A percentile compares a stretch with the other conserved stretches of the same genome.
Evolutionary conservation across 2,329 filamentous ascomycete genomes (phyloP).

Genomic region (Fusarium irregulare): DNA sequence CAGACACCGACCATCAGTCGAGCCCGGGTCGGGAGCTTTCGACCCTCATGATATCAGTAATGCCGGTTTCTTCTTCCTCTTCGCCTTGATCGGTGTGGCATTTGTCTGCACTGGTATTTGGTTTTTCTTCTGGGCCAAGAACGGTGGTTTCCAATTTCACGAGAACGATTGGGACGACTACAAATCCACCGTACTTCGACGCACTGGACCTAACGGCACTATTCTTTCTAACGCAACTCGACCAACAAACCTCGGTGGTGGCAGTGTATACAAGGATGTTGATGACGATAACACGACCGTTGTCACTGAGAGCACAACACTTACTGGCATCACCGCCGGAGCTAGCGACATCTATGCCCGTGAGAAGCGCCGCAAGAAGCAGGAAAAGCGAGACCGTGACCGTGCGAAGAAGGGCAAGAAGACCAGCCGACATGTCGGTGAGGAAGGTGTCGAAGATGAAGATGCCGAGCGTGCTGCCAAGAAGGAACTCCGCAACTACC

Average conservation of each 20-base stretch:
- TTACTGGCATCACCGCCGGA: slow-evolving; percentile 69
- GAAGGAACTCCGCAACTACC: slow-evolving; percentile 82
- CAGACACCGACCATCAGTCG: slow-evolving; percentile 45
- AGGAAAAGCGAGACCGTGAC: slow-evolving; percentile 59
- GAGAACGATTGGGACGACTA: slow-evolving; percentile 97
- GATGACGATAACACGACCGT: slow-evolving; percentile 60
- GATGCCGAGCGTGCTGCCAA: slow-evolving; percentile 71
- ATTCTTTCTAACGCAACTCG: slow-evolving; percentile 85
- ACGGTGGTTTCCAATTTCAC: slow-evolving; percentile 90
- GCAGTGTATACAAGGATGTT: slow-evolving; percentile 83
- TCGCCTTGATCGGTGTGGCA: slow-evolving; percentile 82
- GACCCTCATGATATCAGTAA: slow-evolving; percentile 70
- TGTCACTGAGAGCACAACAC: slow-evolving; percentile 57
- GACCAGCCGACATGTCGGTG: slow-evolving; percentile 60
- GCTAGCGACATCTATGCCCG: slow-evolving; percentile 67
- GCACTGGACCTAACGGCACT: slow-evolving; percentile 89
- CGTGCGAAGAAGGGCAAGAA: slow-evolving; percentile 58
- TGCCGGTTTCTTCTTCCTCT: slow-evolving; percentile 82
- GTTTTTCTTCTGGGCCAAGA: slow-evolving; percentile 99
- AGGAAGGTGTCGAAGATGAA: slow-evolving; percentile 72
- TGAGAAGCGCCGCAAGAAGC: slow-evolving; percentile 66
- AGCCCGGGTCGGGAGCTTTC: slow-evolving; percentile 63
- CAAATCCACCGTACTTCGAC: slow-evolving; percentile 91
- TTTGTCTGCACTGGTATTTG: slow-evolving; percentile 84
- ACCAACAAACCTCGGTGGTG: slow-evolving; percentile 86